Conservation (phyloP, 345 rosid species). For the Trapa incisa region DNA sequence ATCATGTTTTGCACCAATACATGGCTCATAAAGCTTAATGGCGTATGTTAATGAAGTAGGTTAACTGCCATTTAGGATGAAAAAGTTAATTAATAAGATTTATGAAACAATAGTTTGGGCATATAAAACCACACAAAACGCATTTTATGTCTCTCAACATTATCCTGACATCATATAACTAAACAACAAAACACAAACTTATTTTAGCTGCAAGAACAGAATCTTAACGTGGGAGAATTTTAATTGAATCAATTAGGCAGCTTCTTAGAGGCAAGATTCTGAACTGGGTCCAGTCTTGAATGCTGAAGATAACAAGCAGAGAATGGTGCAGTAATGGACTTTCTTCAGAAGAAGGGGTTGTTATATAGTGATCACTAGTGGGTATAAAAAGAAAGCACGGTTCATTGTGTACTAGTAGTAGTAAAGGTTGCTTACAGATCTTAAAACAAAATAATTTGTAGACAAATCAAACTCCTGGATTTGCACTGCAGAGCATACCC, state of each 20-base stretch:
- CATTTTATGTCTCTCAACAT: background rate
- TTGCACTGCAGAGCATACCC: constrained; percentile 97
- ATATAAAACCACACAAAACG: background rate
- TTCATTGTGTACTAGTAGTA: constrained; percentile 7
- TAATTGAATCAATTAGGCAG: background rate
- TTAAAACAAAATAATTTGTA: constrained; percentile 42
- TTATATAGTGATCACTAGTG: background rate
- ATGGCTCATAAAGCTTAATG: background rate
- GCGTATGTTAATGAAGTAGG: background rate
- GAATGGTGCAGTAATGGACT: background rate
- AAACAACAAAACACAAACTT: background rate
- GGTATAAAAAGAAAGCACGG: background rate
- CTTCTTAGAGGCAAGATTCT: background rate
- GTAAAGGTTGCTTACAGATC: constrained; percentile 52
- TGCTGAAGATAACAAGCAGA: background rate
- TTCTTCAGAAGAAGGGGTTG: background rate
- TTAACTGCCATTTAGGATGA: background rate
- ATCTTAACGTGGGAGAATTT: background rate
- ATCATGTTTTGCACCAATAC: background rate
- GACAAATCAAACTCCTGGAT: constrained; percentile 85
- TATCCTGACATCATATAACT: background rate
- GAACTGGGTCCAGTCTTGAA: background rate
- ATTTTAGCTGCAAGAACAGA: background rate
- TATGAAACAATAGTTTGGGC: background rate
- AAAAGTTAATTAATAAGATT: background rate